Evolutionary conservation across 257 asterid species (phyloP).

Genomic region (Euphrasia confusa): DNA sequence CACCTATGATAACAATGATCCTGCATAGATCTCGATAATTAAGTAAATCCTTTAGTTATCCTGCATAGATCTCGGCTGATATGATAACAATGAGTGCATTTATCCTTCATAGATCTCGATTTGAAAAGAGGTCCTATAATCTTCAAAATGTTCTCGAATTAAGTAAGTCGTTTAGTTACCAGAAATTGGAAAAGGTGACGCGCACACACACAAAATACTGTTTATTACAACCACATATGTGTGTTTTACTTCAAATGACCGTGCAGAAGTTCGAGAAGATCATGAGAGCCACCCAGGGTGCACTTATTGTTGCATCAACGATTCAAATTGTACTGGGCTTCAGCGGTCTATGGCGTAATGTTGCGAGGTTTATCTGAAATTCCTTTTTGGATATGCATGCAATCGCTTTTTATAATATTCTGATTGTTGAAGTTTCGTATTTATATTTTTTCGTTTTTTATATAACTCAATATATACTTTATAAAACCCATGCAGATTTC

Average conservation of each 20-base stretch:
- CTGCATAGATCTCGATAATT: too few species aligned
- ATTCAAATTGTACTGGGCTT: conserved; percentile 88
- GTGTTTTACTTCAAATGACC: conserved; percentile 11
- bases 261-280: conserved; percentile 72
- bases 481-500: conserved; percentile 40
- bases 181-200: too few species aligned
- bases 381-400: conserved; percentile 11
- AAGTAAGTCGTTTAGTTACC: neutral
- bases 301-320: conserved; percentile 82
- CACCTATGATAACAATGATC: neutral
- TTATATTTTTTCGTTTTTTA: too few species aligned
- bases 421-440: neutral
- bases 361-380: conserved; percentile 48
- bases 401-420: neutral
- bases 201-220: neutral
- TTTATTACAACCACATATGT: neutral
- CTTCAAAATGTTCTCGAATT: neutral
- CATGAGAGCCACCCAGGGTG: conserved; percentile 97
- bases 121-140: too few species aligned
- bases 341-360: conserved; percentile 95
- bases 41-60: too few species aligned
- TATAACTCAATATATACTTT: neutral
- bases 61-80: neutral
- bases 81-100: neutral
- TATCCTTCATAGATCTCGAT: too few species aligned